Conservation (phyloP, 2,329 filamentous ascomycete genomes). For the Fusarium robinianum region DNA sequence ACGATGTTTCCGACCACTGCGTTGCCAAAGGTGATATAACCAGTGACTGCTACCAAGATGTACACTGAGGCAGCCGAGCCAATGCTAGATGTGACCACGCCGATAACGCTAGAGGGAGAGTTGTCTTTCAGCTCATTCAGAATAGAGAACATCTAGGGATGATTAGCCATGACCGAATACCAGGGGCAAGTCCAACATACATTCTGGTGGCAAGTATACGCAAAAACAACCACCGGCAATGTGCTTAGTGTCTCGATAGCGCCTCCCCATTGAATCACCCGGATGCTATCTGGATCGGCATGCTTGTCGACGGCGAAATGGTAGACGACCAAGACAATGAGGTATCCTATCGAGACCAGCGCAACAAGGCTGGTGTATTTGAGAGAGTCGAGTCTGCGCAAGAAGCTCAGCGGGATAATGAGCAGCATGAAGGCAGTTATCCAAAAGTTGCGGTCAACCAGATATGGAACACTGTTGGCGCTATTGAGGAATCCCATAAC, state of each 20-base stretch:
- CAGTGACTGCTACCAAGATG: slow-evolving; percentile 88
- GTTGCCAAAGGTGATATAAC: slow-evolving; percentile 94
- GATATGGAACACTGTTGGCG: slow-evolving; percentile 65
- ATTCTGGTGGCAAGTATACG: slow-evolving; percentile 99
- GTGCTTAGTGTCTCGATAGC: slow-evolving; percentile 79
- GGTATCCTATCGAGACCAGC: slow-evolving; percentile 88
- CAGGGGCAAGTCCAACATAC: slow-evolving; percentile 53
- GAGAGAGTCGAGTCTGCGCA: slow-evolving; percentile 88
- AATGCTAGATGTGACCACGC: slow-evolving; percentile 81
- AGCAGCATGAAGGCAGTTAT: slow-evolving; percentile 96
- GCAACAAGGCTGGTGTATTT: slow-evolving; percentile 97
- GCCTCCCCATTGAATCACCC: slow-evolving; percentile 78
- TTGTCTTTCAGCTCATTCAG: slow-evolving; percentile 92
- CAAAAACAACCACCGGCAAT: slow-evolving; percentile 94
- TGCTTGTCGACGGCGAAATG: slow-evolving; percentile 85
- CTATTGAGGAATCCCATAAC: slow-evolving; percentile 76
- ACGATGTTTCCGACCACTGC: slow-evolving; percentile 91
- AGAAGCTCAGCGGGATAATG: slow-evolving; percentile 91
- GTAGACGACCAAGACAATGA: slow-evolving; percentile 90
- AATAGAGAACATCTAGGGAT: slow-evolving; percentile 89
- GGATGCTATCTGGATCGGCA: slow-evolving; percentile 73
- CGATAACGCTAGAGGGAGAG: slow-evolving; percentile 72
- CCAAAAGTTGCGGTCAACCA: slow-evolving; percentile 94
- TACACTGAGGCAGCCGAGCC: slow-evolving; percentile 88
- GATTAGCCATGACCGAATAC: slow-evolving; percentile 3